phyloP scores from a whole-genome alignment of 2,329 filamentous ascomycete genomes.

The Thelonectria blattea region DNA sequence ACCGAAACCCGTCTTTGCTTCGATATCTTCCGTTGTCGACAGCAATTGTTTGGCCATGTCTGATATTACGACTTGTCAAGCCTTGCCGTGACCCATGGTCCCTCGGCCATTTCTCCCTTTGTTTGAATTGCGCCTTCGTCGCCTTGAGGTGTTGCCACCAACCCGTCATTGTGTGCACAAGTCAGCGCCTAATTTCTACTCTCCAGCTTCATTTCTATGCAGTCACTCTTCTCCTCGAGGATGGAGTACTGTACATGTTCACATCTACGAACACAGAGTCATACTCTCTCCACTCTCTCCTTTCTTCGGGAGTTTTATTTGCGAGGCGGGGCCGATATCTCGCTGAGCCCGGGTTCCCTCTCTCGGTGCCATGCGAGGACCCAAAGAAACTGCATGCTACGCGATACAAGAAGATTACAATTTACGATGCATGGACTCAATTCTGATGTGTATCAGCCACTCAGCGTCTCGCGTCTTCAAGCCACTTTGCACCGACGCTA shows the following conservation, averaged over 20 bases:
- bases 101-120: conserved; percentile 17
- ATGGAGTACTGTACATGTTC: too few relatives aligned
- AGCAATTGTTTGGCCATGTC: conserved; percentile 5
- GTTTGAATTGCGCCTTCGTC: conserved; percentile 16
- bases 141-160: conserved; percentile 9
- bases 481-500: not conserved
- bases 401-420: conserved; percentile 19
- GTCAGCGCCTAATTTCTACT: conserved; percentile 36
- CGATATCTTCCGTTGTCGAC: conserved; percentile 4
- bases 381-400: conserved; percentile 8
- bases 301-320: not conserved
- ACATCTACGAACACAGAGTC: too few relatives aligned
- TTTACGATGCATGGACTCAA: not conserved
- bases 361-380: not conserved
- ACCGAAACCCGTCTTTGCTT: conserved; percentile 3
- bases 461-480: not conserved
- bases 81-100: not conserved
- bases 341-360: not conserved
- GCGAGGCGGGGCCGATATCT: not conserved
- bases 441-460: conserved; percentile 4
- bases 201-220: not conserved
- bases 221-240: not conserved
- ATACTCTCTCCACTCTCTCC: not conserved
- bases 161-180: conserved; percentile 17
- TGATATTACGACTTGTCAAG: conserved; percentile 18